These are phyloP conservation scores for Narthecium ossifragum DNA, from an alignment of 106 monocot species.

Conservation along the genomic window DNA sequence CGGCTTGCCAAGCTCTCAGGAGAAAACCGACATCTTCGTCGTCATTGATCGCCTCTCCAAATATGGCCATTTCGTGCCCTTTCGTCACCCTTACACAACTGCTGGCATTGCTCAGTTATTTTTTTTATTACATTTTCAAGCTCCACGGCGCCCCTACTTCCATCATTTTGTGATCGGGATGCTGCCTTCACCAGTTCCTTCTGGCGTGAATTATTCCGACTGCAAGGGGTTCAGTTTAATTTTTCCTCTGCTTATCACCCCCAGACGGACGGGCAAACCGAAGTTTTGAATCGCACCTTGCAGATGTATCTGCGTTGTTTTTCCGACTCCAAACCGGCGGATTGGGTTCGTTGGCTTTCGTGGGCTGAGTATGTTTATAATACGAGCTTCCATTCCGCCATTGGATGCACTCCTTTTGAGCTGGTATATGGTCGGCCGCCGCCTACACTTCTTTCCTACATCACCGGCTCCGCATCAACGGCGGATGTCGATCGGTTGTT, in stretches of 20 bases:
- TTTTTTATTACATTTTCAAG: background rate
- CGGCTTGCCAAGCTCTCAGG: background rate
- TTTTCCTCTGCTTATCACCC: constrained; percentile 5
- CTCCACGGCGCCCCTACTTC: constrained; percentile 1
- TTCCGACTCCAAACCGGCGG: background rate
- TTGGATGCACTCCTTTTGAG: constrained; percentile 1
- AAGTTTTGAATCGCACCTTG: background rate
- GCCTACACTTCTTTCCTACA: background rate
- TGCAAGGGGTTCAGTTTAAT: background rate
- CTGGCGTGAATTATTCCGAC: constrained; percentile 7
- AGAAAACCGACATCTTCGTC: background rate
- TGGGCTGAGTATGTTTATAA: constrained; percentile 9
- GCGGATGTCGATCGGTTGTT: background rate
- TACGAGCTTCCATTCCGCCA: background rate
- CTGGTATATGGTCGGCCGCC: background rate
- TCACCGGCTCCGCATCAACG: background rate
- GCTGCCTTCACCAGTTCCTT: background rate
- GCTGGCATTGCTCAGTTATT: background rate
- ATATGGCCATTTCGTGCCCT: background rate
- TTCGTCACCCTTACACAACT: background rate
- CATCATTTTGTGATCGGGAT: background rate
- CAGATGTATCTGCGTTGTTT: constrained; percentile 9
- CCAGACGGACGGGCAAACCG: constrained; percentile 11
- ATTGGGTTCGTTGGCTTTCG: background rate
- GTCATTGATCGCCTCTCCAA: constrained; percentile 6